Evolutionary conservation across 768 basidiomycete species (phyloP).

Genomic region (Lentinus tigrinus): DNA sequence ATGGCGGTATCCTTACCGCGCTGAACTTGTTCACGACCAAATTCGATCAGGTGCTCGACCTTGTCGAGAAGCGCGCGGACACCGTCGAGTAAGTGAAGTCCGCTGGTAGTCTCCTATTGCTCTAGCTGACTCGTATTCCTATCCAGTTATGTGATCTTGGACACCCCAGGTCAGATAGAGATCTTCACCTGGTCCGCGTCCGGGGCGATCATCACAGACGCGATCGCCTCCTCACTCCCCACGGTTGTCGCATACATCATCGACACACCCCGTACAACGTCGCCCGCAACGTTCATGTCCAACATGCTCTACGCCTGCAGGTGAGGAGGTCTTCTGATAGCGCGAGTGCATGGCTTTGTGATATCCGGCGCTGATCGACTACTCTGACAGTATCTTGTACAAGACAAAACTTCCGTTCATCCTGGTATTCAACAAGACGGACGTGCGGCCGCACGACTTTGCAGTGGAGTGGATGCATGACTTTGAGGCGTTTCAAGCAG

Average conservation of each 20-base stretch:
- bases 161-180: constrained; percentile 99
- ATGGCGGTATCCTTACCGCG: constrained; percentile 96
- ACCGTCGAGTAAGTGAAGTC: constrained; percentile 76
- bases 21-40: constrained; percentile 98
- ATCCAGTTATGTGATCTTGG: constrained; percentile 85
- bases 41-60: constrained; percentile 91
- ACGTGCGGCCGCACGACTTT: constrained; percentile 86
- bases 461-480: constrained; percentile 98
- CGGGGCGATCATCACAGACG: constrained; percentile 97
- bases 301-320: constrained; percentile 99
- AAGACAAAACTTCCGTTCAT: constrained; percentile 98
- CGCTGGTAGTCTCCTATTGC: not conserved
- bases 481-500: constrained; percentile 92
- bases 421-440: constrained; percentile 98
- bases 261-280: constrained; percentile 91
- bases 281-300: constrained; percentile 98
- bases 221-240: constrained; percentile 89
- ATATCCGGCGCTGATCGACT: too few species aligned
- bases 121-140: not conserved
- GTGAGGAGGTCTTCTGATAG: constrained; percentile 38
- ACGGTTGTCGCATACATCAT: constrained; percentile 96
- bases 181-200: constrained; percentile 99
- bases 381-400: constrained; percentile 86
- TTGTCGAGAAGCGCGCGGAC: constrained; percentile 90
- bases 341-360: too few species aligned